Conservation (phyloP, 352 stramenopile species). For the Globisporangium camurandrum region DNA sequence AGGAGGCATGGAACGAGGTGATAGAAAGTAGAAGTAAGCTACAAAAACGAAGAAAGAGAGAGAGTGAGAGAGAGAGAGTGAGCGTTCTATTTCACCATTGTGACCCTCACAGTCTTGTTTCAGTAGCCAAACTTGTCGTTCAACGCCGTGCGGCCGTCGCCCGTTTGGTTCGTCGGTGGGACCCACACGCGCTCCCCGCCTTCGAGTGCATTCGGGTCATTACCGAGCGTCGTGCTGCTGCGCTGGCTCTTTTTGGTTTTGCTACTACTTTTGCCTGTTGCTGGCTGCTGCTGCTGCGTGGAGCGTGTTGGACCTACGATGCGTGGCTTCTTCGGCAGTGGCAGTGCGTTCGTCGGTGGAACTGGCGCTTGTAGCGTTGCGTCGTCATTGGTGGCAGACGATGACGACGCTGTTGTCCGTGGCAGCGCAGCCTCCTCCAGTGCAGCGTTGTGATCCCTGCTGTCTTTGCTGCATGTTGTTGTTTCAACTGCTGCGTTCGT, state of each 20-base stretch:
- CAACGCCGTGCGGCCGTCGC: conserved; percentile 70
- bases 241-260: no score
- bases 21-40: no score
- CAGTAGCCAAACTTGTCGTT: conserved; percentile 88
- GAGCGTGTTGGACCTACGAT: conserved; percentile 28
- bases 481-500: no score
- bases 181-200: conserved; percentile 76
- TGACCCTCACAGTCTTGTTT: conserved; percentile 4
- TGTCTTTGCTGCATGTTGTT: not conserved
- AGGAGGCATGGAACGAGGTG: no score
- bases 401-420: not conserved
- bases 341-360: no score
- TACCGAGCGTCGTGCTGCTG: not conserved
- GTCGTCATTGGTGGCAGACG: not conserved
- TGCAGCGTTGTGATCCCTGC: no score
- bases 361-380: conserved; percentile 1
- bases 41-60: no score
- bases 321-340: conserved; percentile 27
- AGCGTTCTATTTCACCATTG: no score
- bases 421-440: no score
- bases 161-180: conserved; percentile 70
- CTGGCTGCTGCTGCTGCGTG: conserved; percentile 7
- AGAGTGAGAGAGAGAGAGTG: no score
- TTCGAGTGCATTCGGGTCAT: conserved; percentile 32
- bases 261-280: no score